Evolutionary conservation across 148 eudicot genomes (phyloP), one percentile per base, ranked within the genome.

Genomic region (Cornus controversa): DNA sequence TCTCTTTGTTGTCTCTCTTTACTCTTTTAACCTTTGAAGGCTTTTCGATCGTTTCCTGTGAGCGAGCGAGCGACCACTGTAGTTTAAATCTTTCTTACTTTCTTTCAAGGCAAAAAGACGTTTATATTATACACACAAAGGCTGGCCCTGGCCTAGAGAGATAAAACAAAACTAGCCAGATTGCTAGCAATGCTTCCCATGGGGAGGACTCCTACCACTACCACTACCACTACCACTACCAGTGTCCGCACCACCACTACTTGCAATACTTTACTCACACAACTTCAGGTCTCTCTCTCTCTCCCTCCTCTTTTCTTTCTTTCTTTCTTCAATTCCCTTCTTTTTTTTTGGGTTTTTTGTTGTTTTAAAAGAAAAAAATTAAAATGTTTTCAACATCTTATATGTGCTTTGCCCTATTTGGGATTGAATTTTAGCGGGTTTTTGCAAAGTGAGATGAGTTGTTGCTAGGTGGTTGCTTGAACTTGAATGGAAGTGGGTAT

Each of bases 261-360:
- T 82, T 87, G 85, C 75, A 81, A 72, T 81, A 66, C 86, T 75
- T 72, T 90, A 65, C 89, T 87, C 37, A 82, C 77, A 76, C 89
- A 90, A 81, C 88, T 90, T 75, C 84, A 90, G 93, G 93, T 87
- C 37, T 67, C 37, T 69, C 73, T 47, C 77, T 75, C 66, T 69
- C 66, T n/a, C 69, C 64, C 27, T 70, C 72, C 26, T 53, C 45
- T 68, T 36, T 37, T n/a, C 53, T 63, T 45, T 34, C 18, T 74
- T 53, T 66, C 15, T 23, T 67, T 13, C n/a, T 34, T 6, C 4
- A 15, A 5, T 9, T 5, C 9, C 24, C 16, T 24, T 13, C n/a
- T 24, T 13, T 14, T 34, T 31, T 22, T 23, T 18, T 74, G 58
- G 22, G 28, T 28, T 47, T 75, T 15, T n/a, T 75, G 64, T 71